Base-by-base conservation (phyloP, 805 yeast genomes). In the Cyberlindnera xylosilytica region DNA sequence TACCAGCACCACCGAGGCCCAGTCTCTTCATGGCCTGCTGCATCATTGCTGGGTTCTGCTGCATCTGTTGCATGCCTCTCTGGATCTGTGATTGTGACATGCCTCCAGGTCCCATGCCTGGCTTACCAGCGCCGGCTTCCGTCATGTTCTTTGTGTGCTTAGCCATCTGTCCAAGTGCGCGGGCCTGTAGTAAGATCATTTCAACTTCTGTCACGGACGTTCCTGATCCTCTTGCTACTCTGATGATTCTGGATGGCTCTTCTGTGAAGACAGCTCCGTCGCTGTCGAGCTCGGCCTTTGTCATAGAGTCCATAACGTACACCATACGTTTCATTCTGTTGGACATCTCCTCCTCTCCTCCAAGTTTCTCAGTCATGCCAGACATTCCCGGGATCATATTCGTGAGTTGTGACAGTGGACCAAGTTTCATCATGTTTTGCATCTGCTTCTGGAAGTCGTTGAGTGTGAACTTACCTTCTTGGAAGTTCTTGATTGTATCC, bases 341-440 rank as follows among this genome's bases (percentile, higher is more conserved):
- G n/a, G 87, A 78, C 0, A 96, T 83, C 56, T 93, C 98, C 54
- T 88, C 96, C 61, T 89, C 97, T 20, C 95, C 32, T 15, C 32
- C 93, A 34, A 87, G 81, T 62, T 87, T 91, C 39, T 75, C 79
- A 77, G 91, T 83, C 73, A 91, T 74, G 28, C 90, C 79, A 67
- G 89, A 78, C 57, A 97, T 87, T 20, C 83, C 93, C 0, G 99
- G 99, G 46, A 91, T 81, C 97, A 91, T 91, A 41, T 84, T 79
- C 3, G 97, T 97, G 49, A 91, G 87, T 61, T 93, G 90, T 19
- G 95, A 82, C 41, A 91, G 68, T 3, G 98, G 97, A 2, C 99
- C 99, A 95, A 93, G 87, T 64, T 93, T 93, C 78, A 91, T 73
- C 54, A 93, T 85, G 52, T 90, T 91, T 62, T 85, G 84, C 95